phyloP scores from a whole-genome alignment of 345 rosid species.

The Gynandropsis gynandra region DNA sequence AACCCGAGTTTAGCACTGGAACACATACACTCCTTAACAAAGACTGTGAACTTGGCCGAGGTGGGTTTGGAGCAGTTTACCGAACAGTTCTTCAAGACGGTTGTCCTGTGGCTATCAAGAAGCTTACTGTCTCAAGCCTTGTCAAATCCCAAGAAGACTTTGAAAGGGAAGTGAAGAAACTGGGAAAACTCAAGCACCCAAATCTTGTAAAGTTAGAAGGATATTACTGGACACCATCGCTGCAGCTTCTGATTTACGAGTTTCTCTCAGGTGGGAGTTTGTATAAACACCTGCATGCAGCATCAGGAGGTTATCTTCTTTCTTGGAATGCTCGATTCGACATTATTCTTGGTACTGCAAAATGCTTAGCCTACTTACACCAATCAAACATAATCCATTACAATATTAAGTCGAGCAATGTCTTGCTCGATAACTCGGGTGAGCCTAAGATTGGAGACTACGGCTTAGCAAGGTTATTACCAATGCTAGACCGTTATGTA shows the following conservation, averaged over 20 bases:
- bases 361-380: slow-evolving; percentile 80
- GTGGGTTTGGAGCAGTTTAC: slow-evolving; percentile 94
- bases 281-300: slow-evolving; percentile 80
- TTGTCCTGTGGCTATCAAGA: slow-evolving; percentile 81
- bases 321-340: slow-evolving; percentile 89
- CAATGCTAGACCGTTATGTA: slow-evolving; percentile 83
- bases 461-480: slow-evolving; percentile 81
- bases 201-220: slow-evolving; percentile 88
- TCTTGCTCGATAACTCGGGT: slow-evolving; percentile 61
- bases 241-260: slow-evolving; percentile 87
- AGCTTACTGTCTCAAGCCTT: slow-evolving; percentile 89
- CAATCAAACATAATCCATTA: slow-evolving; percentile 76
- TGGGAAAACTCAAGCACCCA: slow-evolving; percentile 69
- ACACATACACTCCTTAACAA: slow-evolving; percentile 89
- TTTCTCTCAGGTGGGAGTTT: slow-evolving; percentile 76
- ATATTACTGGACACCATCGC: slow-evolving; percentile 91
- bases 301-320: slow-evolving; percentile 42
- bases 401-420: slow-evolving; percentile 88
- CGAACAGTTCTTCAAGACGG: slow-evolving; percentile 70
- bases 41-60: slow-evolving; percentile 95
- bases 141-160: slow-evolving; percentile 92
- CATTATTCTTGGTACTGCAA: slow-evolving; percentile 77
- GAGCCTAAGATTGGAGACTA: slow-evolving; percentile 90
- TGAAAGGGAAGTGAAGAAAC: slow-evolving; percentile 79
- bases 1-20: slow-evolving; percentile 83